phyloP scores from a whole-genome alignment of 495 filamentous ascomycete genomes.

The Baudoinia panamericana region DNA sequence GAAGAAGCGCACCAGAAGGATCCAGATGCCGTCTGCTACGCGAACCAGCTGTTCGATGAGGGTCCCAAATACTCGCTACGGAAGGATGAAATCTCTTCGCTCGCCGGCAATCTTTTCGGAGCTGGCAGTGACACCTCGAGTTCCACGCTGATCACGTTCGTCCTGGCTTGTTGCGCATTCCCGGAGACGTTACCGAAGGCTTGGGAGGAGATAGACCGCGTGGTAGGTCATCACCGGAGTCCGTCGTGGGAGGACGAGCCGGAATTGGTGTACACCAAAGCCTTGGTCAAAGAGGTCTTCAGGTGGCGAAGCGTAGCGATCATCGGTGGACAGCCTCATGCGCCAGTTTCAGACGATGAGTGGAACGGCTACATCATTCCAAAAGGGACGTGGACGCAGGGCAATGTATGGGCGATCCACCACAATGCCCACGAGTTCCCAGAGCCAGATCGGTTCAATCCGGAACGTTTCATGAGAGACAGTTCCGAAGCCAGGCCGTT shows the following conservation, averaged over 20 bases:
- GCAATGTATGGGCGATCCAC: slow-evolving; percentile 34
- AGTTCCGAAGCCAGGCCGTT: slow-evolving; percentile 36
- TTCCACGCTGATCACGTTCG: slow-evolving; percentile 27
- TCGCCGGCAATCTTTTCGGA: slow-evolving; percentile 40
- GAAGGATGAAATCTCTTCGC: slow-evolving; percentile 29
- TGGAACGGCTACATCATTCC: slow-evolving; percentile 29
- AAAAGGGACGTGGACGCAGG: slow-evolving; percentile 26
- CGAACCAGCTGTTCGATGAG: slow-evolving; percentile 32
- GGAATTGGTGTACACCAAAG: slow-evolving; percentile 24
- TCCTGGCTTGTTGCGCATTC: slow-evolving; percentile 28
- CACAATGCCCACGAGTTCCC: slow-evolving; percentile 34
- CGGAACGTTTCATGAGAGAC: slow-evolving; percentile 25
- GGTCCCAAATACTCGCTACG: slow-evolving; percentile 29
- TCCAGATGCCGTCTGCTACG: slow-evolving; percentile 29
- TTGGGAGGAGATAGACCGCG: slow-evolving; percentile 29
- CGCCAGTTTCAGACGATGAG: slow-evolving; percentile 26
- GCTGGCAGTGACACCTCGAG: slow-evolving; percentile 49
- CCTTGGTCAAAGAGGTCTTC: slow-evolving; percentile 29
- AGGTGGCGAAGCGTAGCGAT: slow-evolving; percentile 29
- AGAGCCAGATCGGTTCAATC: slow-evolving; percentile 33
- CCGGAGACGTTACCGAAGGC: slow-evolving; percentile 23
- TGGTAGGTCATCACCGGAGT: slow-evolving; percentile 25
- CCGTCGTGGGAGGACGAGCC: slow-evolving; percentile 25
- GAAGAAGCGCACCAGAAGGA: slow-evolving; percentile 28
- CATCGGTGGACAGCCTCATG: slow-evolving; percentile 30